Evolutionary conservation across 2,329 filamentous ascomycete species (phyloP).

Genomic region (Didymella segeticola): DNA sequence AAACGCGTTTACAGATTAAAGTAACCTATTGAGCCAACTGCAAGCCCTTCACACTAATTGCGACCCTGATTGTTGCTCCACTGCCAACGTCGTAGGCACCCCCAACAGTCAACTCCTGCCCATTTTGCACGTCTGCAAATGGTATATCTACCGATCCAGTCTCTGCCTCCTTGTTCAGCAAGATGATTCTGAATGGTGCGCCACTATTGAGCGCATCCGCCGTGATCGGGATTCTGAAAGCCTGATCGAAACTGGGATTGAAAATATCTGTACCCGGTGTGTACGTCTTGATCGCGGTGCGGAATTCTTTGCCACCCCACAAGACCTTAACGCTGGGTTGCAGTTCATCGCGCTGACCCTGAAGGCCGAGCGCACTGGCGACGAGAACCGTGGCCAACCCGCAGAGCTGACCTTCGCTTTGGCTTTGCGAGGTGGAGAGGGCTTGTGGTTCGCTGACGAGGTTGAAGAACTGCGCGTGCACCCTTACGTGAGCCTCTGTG

Average conservation of each 20-base stretch:
- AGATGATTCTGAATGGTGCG: slow-evolving; percentile 31
- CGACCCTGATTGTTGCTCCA: slow-evolving; percentile 32
- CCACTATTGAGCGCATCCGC: slow-evolving; percentile 35
- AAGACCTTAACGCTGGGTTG: slow-evolving; percentile 56
- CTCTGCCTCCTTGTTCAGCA: slow-evolving; percentile 40
- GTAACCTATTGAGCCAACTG: slow-evolving; percentile 20
- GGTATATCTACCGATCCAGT: slow-evolving; percentile 34
- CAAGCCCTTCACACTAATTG: slow-evolving; percentile 35
- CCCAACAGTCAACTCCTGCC: slow-evolving; percentile 28
- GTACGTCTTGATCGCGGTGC: slow-evolving; percentile 53
- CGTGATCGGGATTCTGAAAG: slow-evolving; percentile 54
- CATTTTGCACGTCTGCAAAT: slow-evolving; percentile 35
- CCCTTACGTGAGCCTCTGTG: slow-evolving; percentile 45
- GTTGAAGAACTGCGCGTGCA: slow-evolving; percentile 53
- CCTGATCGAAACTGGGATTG: slow-evolving; percentile 57
- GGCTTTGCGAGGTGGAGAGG: slow-evolving; percentile 39
- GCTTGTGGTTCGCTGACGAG: slow-evolving; percentile 48
- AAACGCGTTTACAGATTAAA: too few relatives aligned
- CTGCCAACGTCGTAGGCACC: slow-evolving; percentile 36
- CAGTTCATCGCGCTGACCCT: slow-evolving; percentile 53
- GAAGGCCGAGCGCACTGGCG: slow-evolving; percentile 52
- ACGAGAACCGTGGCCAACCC: slow-evolving; percentile 55
- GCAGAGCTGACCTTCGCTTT: slow-evolving; percentile 39
- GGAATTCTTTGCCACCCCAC: slow-evolving; percentile 53
- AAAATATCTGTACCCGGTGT: slow-evolving; percentile 56